phyloP scores from a whole-genome alignment of 495 filamentous ascomycete species.

The Talaromyces thailandensis region DNA sequence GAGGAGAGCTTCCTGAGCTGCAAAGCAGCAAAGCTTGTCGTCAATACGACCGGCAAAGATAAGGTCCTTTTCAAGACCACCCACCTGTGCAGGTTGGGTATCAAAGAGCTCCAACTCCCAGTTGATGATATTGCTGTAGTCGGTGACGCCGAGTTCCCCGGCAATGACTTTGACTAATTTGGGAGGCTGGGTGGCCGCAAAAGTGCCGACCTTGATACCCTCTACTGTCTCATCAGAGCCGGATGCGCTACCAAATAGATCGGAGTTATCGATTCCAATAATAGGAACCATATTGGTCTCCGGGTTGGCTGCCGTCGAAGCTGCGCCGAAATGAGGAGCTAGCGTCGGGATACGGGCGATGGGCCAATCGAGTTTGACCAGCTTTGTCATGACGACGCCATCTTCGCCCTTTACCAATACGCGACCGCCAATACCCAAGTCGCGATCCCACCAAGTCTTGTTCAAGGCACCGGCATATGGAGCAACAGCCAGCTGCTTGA shows the following conservation, averaged over 20 bases:
- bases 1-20: constrained; percentile 79
- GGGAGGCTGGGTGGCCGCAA: constrained; percentile 71
- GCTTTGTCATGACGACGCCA: constrained; percentile 71
- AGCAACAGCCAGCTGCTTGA: constrained; percentile 82
- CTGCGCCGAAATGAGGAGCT: constrained; percentile 85
- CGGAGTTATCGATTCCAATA: constrained; percentile 75
- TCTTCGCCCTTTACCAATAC: constrained; percentile 71
- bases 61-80: constrained; percentile 85
- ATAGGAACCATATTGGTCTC: constrained; percentile 95
- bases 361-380: constrained; percentile 89
- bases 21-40: constrained; percentile 93
- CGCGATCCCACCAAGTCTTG: constrained; percentile 88
- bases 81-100: constrained; percentile 72
- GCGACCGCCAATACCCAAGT: constrained; percentile 80
- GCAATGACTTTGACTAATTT: constrained; percentile 78
- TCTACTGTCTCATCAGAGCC: constrained; percentile 19
- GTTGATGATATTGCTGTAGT: constrained; percentile 67
- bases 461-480: constrained; percentile 86
- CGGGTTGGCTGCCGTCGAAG: constrained; percentile 66
- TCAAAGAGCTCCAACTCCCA: constrained; percentile 99
- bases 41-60: constrained; percentile 94
- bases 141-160: constrained; percentile 57
- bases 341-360: constrained; percentile 89
- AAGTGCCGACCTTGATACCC: constrained; percentile 43
- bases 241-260: constrained; percentile 23